Evolutionary conservation across 1,284 basidiomycete species (phyloP).

Genomic region (Vanrija humicola): DNA sequence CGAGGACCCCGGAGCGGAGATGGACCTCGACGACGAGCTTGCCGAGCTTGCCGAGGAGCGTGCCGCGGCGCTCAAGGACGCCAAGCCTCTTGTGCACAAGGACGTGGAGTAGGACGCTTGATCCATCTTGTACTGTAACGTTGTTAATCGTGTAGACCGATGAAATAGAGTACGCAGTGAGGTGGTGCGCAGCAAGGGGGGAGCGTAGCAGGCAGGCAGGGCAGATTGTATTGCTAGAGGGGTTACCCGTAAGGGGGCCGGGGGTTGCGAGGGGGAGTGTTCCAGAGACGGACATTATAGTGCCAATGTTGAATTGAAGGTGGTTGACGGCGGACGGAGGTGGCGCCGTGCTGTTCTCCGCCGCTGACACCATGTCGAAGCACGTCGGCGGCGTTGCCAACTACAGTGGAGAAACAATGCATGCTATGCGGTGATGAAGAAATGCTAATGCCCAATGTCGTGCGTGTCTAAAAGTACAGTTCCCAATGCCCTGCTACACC

Average conservation of each 20-base stretch:
- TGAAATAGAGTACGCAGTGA: not conserved
- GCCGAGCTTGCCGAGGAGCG: slow-evolving; percentile 33
- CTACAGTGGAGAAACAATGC: not conserved
- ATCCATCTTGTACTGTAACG: not conserved
- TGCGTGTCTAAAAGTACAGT: too few species aligned
- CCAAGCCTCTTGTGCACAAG: not conserved
- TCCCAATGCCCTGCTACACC: too few species aligned
- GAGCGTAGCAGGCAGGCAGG: not conserved
- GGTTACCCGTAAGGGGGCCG: not conserved
- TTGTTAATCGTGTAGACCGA: too few species aligned
- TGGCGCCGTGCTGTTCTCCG: too few species aligned
- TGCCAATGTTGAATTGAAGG: too few species aligned
- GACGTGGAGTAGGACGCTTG: not conserved
- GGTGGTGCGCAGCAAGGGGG: not conserved
- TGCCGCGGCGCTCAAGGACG: slow-evolving; percentile 1
- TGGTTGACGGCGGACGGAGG: too few species aligned
- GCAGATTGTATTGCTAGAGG: not conserved
- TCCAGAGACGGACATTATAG: too few species aligned
- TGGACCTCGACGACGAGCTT: slow-evolving; percentile 48
- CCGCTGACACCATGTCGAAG: too few species aligned
- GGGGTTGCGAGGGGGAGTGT: too few species aligned
- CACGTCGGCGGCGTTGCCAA: too few species aligned
- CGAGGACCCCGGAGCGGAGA: slow-evolving; percentile 52
- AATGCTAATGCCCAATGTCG: too few species aligned
- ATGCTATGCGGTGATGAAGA: too few species aligned